Evolutionary conservation across 176 grass and related monocot genomes (phyloP).

Genomic region (Carex parvula): DNA sequence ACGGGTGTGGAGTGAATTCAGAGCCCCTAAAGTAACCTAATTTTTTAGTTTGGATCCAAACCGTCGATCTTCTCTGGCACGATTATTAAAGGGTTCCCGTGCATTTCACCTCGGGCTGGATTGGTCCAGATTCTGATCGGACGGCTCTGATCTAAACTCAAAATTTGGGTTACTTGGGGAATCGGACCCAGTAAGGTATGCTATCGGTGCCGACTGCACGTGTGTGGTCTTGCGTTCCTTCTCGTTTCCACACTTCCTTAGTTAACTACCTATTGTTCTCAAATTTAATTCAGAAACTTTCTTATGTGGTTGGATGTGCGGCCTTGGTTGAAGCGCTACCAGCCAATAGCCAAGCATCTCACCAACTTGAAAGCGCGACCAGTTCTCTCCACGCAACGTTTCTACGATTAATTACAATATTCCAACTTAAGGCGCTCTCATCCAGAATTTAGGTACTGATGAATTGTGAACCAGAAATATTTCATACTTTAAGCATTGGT

Average conservation of each 20-base stretch:
- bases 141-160: no score
- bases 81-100: no score
- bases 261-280: not conserved
- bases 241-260: not conserved
- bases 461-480: not conserved
- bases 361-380: not conserved
- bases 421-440: not conserved
- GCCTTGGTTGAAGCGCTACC: not conserved
- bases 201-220: not conserved
- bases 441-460: not conserved
- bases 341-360: no score
- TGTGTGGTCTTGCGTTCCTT: not conserved
- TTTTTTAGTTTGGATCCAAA: no score
- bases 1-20: not conserved
- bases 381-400: not conserved
- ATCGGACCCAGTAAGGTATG: not conserved
- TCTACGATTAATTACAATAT: not conserved
- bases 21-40: no score
- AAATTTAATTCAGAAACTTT: not conserved
- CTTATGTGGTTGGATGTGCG: constrained; percentile 7
- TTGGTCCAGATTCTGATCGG: no score
- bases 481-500: not conserved
- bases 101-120: no score
- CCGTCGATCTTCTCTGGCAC: no score
- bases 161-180: no score